phyloP scores from a whole-genome alignment of 257 asterid genomes.

The Linaria vulgaris region DNA sequence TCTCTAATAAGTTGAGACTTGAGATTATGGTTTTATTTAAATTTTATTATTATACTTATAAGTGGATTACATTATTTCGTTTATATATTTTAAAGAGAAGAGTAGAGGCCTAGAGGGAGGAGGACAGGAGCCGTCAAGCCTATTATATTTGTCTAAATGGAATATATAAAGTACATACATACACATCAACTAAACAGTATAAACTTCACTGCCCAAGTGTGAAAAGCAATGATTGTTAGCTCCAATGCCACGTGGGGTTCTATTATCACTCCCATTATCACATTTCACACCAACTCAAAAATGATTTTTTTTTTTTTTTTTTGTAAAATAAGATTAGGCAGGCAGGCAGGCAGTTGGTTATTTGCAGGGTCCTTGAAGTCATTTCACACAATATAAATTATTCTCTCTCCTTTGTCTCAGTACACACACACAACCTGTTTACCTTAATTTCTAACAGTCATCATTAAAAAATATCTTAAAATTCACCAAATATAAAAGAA shows the following conservation, averaged over 20 bases:
- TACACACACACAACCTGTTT: background rate
- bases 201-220: no score
- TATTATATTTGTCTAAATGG: background rate
- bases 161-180: background rate
- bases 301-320: no score
- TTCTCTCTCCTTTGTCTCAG: conserved; percentile 39
- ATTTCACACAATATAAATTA: conserved; percentile 28
- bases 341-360: conserved; percentile 6
- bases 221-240: conserved; percentile 21
- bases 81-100: no score
- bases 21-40: no score
- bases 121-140: background rate
- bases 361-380: conserved; percentile 26
- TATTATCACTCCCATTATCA: conserved; percentile 23
- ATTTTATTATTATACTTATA: no score
- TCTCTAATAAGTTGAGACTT: no score
- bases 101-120: no score
- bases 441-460: conserved; percentile 27
- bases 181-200: background rate
- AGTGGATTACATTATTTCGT: no score
- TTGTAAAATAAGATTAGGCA: no score
- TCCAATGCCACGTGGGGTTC: background rate
- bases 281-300: conserved; percentile 18
- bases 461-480: background rate
- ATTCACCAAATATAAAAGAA: background rate